These are phyloP conservation scores for Senna tora DNA, from an alignment of 306 rosid genomes.

Conservation along the genomic window DNA sequence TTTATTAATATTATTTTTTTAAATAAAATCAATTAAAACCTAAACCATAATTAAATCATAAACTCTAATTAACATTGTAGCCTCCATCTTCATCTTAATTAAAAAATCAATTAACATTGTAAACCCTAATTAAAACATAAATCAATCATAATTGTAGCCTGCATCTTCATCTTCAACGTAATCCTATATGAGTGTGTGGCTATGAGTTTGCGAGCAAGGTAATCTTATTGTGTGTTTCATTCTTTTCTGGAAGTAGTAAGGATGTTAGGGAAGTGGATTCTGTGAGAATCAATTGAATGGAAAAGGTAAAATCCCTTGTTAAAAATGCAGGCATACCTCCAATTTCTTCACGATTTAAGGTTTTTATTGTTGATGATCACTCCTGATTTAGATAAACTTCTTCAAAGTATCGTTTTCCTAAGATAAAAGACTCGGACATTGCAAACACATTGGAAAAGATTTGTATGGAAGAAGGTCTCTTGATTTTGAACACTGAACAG, in stretches of 20 bases:
- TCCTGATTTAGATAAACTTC: slow-evolving; percentile 72
- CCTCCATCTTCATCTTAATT: no score
- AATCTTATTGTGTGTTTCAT: no score
- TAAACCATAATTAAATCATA: no score
- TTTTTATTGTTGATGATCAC: slow-evolving; percentile 87
- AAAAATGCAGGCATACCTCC: slow-evolving; percentile 68
- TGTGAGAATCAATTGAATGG: slow-evolving; percentile 62
- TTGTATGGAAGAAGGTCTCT: slow-evolving; percentile 68
- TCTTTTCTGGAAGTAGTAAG: slow-evolving; percentile 75
- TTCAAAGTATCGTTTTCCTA: slow-evolving; percentile 72
- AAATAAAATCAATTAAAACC: no score
- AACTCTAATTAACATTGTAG: no score
- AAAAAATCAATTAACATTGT: no score
- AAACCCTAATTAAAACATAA: no score
- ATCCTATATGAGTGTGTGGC: no score
- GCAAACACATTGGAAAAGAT: slow-evolving; percentile 59
- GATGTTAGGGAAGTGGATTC: slow-evolving; percentile 81
- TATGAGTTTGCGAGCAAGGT: no score
- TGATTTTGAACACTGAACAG: slow-evolving; percentile 70
- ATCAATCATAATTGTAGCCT: no score
- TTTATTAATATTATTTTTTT: no score
- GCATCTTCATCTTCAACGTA: no score
- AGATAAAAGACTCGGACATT: slow-evolving; percentile 69
- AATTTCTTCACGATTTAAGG: slow-evolving; percentile 67
- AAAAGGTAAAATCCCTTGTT: slow-evolving; percentile 65